These are phyloP conservation scores for Poteriospumella lacustris DNA, from an alignment of 108 stramenopile species.

Conservation along the genomic window DNA sequence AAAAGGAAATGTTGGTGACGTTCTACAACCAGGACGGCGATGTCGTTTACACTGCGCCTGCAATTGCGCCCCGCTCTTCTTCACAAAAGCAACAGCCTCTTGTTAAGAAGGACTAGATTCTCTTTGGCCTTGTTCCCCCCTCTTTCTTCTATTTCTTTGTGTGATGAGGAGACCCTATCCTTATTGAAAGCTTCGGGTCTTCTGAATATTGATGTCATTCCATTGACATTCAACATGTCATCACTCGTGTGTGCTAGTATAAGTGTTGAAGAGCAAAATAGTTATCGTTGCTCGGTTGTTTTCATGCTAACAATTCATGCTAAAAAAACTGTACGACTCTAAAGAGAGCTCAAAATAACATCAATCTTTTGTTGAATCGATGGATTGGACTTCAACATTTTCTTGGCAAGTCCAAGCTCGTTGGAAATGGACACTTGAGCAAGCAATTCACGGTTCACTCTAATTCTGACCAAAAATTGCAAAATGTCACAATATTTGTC, in stretches of 20 bases:
- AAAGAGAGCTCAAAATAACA: slow-evolving; percentile 3
- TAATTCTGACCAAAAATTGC: neutral
- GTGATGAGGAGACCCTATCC: too few relatives aligned
- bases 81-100: too few relatives aligned
- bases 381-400: neutral
- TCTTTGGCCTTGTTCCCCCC: neutral
- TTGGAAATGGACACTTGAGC: neutral
- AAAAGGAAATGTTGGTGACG: neutral
- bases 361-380: neutral
- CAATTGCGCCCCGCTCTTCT: neutral
- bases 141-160: too few relatives aligned
- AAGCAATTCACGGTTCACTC: neutral
- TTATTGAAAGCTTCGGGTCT: too few relatives aligned
- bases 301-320: neutral
- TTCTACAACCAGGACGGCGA: slow-evolving; percentile 3
- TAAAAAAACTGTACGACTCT: too few relatives aligned
- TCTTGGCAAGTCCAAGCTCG: neutral
- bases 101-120: neutral
- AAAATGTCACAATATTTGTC: neutral
- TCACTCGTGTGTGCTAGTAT: neutral
- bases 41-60: neutral
- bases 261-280: neutral
- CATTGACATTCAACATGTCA: neutral
- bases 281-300: neutral
- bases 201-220: too few relatives aligned